Percentiles rank a stretch among this genome's conserved stretches.
Conservation (phyloP, 1,284 basidiomycete species). For the Tilletia indica region DNA sequence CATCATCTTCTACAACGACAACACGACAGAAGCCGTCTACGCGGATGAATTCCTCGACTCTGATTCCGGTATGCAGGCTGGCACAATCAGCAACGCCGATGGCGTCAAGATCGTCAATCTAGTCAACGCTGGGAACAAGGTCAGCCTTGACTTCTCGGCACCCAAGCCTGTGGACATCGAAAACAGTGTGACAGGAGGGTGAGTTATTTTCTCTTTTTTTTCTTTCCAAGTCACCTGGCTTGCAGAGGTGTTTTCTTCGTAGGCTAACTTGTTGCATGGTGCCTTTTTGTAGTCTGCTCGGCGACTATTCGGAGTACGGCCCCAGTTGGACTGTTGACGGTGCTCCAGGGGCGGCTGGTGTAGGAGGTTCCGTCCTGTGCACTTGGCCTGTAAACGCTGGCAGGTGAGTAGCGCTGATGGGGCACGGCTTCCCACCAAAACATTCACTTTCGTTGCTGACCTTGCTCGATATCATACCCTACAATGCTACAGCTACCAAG, state of each 20-base stretch:
- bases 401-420: background rate
- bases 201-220: background rate
- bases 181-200: constrained; percentile 62
- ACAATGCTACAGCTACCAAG: constrained; percentile 56
- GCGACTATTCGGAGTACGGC: constrained; percentile 64
- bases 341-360: constrained; percentile 65
- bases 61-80: constrained; percentile 28
- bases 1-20: constrained; percentile 32
- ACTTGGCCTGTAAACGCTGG: constrained; percentile 32
- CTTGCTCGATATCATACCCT: no score
- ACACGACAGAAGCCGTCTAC: constrained; percentile 23
- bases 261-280: background rate
- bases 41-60: background rate
- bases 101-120: constrained; percentile 56
- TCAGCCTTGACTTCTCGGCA: constrained; percentile 63
- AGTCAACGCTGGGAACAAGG: constrained; percentile 57
- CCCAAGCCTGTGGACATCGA: constrained; percentile 55
- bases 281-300: constrained; percentile 57
- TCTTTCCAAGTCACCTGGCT: background rate
- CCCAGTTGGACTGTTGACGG: constrained; percentile 66
- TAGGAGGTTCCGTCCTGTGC: constrained; percentile 61
- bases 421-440: no score
- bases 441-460: no score
- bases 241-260: background rate
- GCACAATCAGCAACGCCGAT: constrained; percentile 33